Base-by-base conservation (phyloP, 2,329 filamentous ascomycete species). In the Colletotrichum limetticola region DNA sequence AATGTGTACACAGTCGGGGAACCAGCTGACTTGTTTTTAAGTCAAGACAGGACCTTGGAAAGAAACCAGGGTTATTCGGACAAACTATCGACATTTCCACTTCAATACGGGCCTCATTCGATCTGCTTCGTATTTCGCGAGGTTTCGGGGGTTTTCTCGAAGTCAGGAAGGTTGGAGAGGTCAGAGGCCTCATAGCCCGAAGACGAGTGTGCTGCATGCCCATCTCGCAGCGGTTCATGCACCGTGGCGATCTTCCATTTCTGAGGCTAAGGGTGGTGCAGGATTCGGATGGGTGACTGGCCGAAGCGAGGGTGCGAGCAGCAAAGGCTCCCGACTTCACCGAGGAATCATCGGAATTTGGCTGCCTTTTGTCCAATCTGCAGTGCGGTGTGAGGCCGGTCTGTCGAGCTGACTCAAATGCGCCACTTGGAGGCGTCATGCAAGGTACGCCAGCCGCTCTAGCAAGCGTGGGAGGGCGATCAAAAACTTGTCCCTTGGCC, bases 381-480 rank as follows among this genome's bases (percentile, higher is more conserved):
- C 53, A 52, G 60, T 28, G n/a, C 32, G 53, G 57, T 35, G 49
- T 59, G 56, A 72, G 60, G 60, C 60, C 61, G 28, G 57, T 28
- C 52, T 69, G 28, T 16, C 59, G 24, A 73, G 14, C 26, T 70
- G 56, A 65, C 60, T 74, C 71, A 66, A 58, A 71, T 62, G 69
- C 71, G 74, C 72, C 75, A 76, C 75, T 61, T 53, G 65, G 69
- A 76, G 66, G 72, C 75, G 75, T 75, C 74, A 78, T 77, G 78
- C 77, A 78, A 74, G 65, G 72, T 72, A 75, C 74, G 56, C 66
- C 60, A 55, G 66, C 69, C 59, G 58, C 58, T 63, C 42, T 32
- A 35, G 42, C 35, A 70, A 70, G 46, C 56, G 66, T 61, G 46
- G 30, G 32, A 72, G 46, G 60, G 60, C 55, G 46, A 61, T 65